Conservation (phyloP, 352 stramenopile species). For the Aphanomyces invadans region DNA sequence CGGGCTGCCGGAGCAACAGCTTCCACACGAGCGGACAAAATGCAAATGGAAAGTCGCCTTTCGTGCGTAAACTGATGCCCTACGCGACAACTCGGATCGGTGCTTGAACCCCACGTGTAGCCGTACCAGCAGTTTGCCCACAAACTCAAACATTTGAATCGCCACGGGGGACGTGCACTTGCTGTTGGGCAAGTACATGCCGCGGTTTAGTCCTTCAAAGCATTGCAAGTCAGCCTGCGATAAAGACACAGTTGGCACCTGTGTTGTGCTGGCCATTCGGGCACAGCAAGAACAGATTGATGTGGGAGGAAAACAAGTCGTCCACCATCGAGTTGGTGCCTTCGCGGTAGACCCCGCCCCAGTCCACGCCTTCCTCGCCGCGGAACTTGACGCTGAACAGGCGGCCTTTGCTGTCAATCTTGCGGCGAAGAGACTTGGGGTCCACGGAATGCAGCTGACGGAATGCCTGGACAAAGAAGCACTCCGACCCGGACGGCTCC, state of each 20-base stretch:
- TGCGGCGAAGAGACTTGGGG: conserved; percentile 69
- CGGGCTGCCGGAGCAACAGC: conserved; percentile 71
- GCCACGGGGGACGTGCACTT: conserved; percentile 82
- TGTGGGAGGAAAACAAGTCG: conserved; percentile 79
- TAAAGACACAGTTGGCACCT: conserved; percentile 27
- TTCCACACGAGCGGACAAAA: conserved; percentile 93
- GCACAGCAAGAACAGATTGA: conserved; percentile 77
- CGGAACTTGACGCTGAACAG: conserved; percentile 87
- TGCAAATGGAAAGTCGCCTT: conserved; percentile 88
- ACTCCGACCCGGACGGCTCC: conserved; percentile 83
- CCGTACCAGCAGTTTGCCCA: conserved; percentile 83
- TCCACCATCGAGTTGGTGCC: conserved; percentile 85
- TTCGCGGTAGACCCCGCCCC: conserved; percentile 84
- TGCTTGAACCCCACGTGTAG: neutral
- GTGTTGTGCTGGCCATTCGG: conserved; percentile 84
- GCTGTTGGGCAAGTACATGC: conserved; percentile 84
- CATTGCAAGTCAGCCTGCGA: neutral
- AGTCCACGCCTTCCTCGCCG: conserved; percentile 83
- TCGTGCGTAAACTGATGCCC: conserved; percentile 89
- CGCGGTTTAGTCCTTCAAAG: conserved; percentile 40
- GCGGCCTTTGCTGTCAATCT: conserved; percentile 84
- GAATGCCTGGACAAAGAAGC: conserved; percentile 92
- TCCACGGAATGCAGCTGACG: conserved; percentile 83
- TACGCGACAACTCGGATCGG: too few relatives aligned
- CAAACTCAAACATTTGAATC: conserved; percentile 91